A percentile compares a stretch with the other conserved stretches of the same genome.
Conservation (phyloP, 1,284 basidiomycete species). For the Malassezia vespertilionis region DNA sequence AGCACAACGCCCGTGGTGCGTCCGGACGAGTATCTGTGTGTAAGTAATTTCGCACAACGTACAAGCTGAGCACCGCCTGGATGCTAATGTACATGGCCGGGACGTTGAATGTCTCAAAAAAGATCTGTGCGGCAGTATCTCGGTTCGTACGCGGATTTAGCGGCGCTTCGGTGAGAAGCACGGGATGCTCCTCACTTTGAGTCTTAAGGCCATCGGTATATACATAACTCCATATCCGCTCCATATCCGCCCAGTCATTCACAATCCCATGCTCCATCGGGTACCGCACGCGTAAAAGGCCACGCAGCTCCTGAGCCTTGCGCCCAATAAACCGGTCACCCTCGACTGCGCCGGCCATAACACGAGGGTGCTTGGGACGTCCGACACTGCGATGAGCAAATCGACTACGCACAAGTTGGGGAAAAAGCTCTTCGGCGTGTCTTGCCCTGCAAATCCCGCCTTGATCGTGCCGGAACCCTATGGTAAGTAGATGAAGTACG, state of each 20-base stretch:
- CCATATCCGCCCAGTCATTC: constrained; percentile 47
- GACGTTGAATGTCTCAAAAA: constrained; percentile 97
- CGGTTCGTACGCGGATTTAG: constrained; percentile 84
- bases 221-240: constrained; percentile 44
- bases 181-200: constrained; percentile 68
- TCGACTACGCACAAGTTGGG: constrained; percentile 25
- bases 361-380: constrained; percentile 41
- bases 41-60: constrained; percentile 40
- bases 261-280: constrained; percentile 48
- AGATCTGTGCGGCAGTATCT: constrained; percentile 91
- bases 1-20: constrained; percentile 96
- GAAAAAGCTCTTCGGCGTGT: constrained; percentile 46
- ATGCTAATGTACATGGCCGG: constrained; percentile 93
- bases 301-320: constrained; percentile 42
- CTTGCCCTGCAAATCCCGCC: constrained; percentile 45
- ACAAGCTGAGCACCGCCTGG: constrained; percentile 93
- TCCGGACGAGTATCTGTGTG: constrained; percentile 84
- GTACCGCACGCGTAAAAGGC: constrained; percentile 42
- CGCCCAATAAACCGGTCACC: constrained; percentile 46
- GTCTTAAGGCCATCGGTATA: constrained; percentile 45
- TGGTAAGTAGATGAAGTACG: constrained; percentile 1
- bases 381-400: constrained; percentile 24
- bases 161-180: constrained; percentile 81
- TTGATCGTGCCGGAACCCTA: constrained; percentile 46
- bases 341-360: constrained; percentile 47